phyloP scores from a whole-genome alignment of 495 filamentous ascomycete genomes.

The Hyaloscypha finlandica region DNA sequence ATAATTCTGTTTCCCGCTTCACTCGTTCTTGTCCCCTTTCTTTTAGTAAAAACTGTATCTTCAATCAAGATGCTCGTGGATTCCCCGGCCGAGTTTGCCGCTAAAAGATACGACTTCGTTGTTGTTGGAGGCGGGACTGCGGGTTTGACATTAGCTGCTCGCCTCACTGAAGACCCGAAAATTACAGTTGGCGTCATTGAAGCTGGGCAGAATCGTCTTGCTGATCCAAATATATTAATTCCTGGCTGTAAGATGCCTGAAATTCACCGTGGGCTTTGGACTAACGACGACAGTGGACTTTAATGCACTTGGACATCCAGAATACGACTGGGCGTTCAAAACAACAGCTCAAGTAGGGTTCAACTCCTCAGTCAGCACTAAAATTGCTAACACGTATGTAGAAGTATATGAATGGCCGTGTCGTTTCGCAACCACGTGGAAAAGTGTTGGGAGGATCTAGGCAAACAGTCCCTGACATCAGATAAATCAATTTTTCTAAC shows the following conservation, averaged over 20 bases:
- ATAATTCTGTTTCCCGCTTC: not conserved
- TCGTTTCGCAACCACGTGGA: slow-evolving; percentile 7
- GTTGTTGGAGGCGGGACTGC: slow-evolving; percentile 25
- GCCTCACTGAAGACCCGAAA: slow-evolving; percentile 13
- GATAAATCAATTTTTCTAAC: not conserved
- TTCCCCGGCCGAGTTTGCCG: slow-evolving; percentile 5
- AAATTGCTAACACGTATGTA: not conserved
- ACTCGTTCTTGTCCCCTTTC: not conserved
- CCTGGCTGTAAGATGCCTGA: not conserved
- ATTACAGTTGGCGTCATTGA: slow-evolving; percentile 45
- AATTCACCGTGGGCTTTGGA: not conserved
- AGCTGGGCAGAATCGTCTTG: slow-evolving; percentile 49
- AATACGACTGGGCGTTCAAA: slow-evolving; percentile 13
- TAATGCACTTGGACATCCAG: slow-evolving; percentile 2
- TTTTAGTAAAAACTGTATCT: not conserved
- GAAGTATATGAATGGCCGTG: slow-evolving; percentile 9
- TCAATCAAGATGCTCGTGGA: slow-evolving; percentile 15
- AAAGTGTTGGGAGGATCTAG: slow-evolving; percentile 10
- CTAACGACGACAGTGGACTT: slow-evolving; percentile 1
- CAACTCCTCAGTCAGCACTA: not conserved
- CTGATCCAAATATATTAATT: slow-evolving; percentile 24
- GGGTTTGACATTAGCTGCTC: slow-evolving; percentile 18
- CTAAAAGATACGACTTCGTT: slow-evolving; percentile 15
- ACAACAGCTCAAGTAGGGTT: slow-evolving; percentile 1
- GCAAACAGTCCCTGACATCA: too few species aligned